Conservation (phyloP, 2,329 filamentous ascomycete genomes). For the Hypoxylon sp. region DNA sequence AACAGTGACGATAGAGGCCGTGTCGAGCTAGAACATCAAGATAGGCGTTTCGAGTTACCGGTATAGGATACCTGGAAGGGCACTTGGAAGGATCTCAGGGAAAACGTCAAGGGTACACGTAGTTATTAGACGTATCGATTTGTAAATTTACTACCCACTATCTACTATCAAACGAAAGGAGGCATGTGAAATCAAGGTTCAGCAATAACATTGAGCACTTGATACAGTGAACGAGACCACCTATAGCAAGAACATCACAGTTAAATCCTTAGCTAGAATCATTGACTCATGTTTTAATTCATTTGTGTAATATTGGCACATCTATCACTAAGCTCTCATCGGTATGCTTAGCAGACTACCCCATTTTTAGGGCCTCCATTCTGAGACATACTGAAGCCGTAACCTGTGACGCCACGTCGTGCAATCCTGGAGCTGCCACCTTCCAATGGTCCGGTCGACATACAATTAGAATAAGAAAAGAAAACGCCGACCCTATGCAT, state of each 20-base stretch:
- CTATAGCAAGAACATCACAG: not conserved
- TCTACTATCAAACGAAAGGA: too few species aligned
- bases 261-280: not conserved
- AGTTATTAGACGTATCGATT: not conserved
- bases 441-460: constrained; percentile 9
- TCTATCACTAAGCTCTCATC: constrained; percentile 13
- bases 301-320: constrained; percentile 13
- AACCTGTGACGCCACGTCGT: constrained; percentile 23
- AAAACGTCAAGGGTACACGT: not conserved
- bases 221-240: not conserved
- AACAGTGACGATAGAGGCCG: not conserved
- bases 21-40: constrained; percentile 10
- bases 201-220: not conserved
- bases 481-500: constrained; percentile 50
- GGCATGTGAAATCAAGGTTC: not conserved
- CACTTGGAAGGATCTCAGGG: not conserved
- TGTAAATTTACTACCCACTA: not conserved
- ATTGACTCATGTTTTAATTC: constrained; percentile 2
- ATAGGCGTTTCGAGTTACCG: constrained; percentile 5
- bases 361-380: constrained; percentile 13
- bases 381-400: constrained; percentile 14
- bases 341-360: constrained; percentile 15
- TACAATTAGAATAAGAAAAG: constrained; percentile 11
- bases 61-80: not conserved
- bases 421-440: constrained; percentile 24